Base-by-base conservation (phyloP, 176 grass and related monocot genomes). In the Themeda triandra region DNA sequence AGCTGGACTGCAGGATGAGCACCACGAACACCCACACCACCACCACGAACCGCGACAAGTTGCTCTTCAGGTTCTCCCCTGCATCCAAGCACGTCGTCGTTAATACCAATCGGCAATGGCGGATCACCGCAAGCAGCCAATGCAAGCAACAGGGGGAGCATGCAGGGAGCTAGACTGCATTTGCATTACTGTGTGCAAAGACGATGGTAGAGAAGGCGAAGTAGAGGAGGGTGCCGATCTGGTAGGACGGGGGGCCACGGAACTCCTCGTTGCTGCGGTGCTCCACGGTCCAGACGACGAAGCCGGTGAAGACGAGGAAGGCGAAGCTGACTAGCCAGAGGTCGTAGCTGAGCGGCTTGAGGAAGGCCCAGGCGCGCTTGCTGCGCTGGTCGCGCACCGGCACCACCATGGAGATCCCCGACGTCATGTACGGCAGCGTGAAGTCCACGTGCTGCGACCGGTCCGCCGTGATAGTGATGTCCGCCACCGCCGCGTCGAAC, bases 21-120 rank as follows among this genome's bases (percentile, higher is more conserved):
- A 96, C 94, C 44, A 96, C 91, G 53, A 96, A 93, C 41, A 89
- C 64, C 94, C 94, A 96, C 1, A 96, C 80, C 3, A 93, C 81
- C 71, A 93, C 80, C 12, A 54, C 84, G 62, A 92, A 46, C 83
- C 90, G 41, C 21, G 91, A 86, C 28, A 96, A 78, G 75, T 96
- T 96, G 84, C 79, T 96, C 56, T 33, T 51, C 12, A 93, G 58
- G 25, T 30, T 46, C 90, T 91, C 89, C 77, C 87, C 89, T 91
- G 89, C 85, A 27, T 53, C 18, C 49, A 53, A 53, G 49, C 49
- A 53, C 44, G 44, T 46, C 44, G 12, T 14, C 49, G 18, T 21
- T 6, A 6, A 21, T 53, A 53, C 49, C 17, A 53, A 54, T 54
- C 19, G 19, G 51, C 51, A 54, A 58, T 58, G 53, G 53, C 53